Conservation (phyloP, 2,329 filamentous ascomycete genomes). For the Metarhizium rileyi region DNA sequence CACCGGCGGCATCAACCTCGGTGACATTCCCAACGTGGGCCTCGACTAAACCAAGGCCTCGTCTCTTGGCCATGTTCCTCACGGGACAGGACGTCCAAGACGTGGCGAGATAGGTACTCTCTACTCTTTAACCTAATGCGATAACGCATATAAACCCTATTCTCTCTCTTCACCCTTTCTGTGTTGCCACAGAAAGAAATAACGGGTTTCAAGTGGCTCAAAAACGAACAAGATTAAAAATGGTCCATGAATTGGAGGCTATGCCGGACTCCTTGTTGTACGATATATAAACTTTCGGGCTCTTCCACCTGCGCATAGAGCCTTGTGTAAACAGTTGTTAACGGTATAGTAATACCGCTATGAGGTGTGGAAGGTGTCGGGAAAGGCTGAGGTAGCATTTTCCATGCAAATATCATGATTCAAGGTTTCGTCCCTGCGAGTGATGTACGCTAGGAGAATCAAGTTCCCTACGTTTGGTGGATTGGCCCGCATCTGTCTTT, state of each 20-base stretch:
- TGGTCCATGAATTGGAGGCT: background rate
- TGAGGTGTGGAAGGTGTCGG: conserved; percentile 18
- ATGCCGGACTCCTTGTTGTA: conserved; percentile 22
- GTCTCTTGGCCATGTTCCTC: background rate
- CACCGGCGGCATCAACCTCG: conserved; percentile 30
- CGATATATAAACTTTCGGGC: conserved; percentile 28
- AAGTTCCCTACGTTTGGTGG: background rate
- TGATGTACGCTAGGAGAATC: background rate
- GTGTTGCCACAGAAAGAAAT: background rate
- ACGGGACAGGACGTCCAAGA: background rate
- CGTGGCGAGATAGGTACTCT: background rate
- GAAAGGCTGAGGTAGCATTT: conserved; percentile 17
- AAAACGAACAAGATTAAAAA: background rate
- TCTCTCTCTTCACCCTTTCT: background rate
- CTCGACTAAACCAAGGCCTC: conserved; percentile 36
- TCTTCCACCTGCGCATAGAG: conserved; percentile 28
- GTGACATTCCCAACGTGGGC: conserved; percentile 41
- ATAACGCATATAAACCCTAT: background rate
- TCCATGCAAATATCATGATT: conserved; percentile 20
- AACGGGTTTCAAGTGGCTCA: too few species aligned
- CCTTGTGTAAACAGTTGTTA: conserved; percentile 31
- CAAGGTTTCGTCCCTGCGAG: background rate
- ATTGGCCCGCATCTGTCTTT: background rate
- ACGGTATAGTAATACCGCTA: conserved; percentile 22
- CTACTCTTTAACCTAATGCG: background rate